Percentiles rank a stretch among this genome's conserved stretches.
Evolutionary conservation across 2,329 filamentous ascomycete species (phyloP).

Genomic region (Shiraia sp.): DNA sequence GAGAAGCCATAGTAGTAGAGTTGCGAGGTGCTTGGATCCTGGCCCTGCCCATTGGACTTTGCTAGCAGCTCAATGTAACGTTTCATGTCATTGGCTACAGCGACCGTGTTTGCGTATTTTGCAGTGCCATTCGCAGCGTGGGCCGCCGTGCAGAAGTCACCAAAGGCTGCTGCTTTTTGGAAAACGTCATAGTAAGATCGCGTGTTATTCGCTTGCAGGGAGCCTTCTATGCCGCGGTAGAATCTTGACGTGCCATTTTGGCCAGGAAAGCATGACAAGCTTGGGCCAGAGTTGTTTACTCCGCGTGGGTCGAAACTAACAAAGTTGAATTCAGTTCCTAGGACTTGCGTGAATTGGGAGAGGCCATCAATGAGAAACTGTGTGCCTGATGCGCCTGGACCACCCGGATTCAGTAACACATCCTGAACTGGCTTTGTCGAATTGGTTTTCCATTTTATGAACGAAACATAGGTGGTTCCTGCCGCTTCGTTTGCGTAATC

Average conservation of each 20-base stretch:
- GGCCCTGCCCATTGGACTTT: constrained; percentile 13
- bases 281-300: constrained; percentile 19
- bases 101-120: constrained; percentile 34
- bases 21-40: constrained; percentile 32
- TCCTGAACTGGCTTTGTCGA: constrained; percentile 13
- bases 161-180: constrained; percentile 3
- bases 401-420: constrained; percentile 22
- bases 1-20: constrained; percentile 48
- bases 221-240: too few species aligned
- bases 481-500: constrained; percentile 17
- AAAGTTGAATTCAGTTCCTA: constrained; percentile 37
- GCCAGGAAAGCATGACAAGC: constrained; percentile 13
- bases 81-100: constrained; percentile 36
- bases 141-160: constrained; percentile 22
- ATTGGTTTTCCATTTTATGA: constrained; percentile 17
- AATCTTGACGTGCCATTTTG: too few species aligned
- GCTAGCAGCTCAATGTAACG: constrained; percentile 28
- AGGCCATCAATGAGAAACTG: constrained; percentile 7
- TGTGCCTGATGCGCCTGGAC: constrained; percentile 40
- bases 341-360: not conserved
- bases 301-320: constrained; percentile 39
- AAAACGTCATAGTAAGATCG: too few species aligned
- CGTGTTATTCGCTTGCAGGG: too few species aligned
- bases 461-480: constrained; percentile 16
- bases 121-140: constrained; percentile 22